Evolutionary conservation across 371 early-diverging fungal species (phyloP).

Genomic region (Mortierella sp.): DNA sequence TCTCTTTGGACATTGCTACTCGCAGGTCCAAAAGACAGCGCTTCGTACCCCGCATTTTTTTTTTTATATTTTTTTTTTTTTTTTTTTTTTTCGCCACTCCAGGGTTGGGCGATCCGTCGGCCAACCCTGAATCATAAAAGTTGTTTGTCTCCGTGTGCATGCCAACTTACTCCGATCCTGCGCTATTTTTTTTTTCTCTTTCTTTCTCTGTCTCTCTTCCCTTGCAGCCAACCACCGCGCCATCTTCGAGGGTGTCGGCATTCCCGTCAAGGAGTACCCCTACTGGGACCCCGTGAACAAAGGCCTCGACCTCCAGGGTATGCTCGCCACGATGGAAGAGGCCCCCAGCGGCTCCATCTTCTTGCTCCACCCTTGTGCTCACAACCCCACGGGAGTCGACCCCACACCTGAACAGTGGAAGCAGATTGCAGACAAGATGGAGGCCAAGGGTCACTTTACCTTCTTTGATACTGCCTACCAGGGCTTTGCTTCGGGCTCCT

Average conservation of each 20-base stretch:
- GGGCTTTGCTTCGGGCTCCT: constrained; percentile 94
- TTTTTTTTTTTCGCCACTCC: neutral
- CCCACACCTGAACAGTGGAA: constrained; percentile 94
- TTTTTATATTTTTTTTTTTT: constrained; percentile 7
- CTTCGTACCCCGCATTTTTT: constrained; percentile 17
- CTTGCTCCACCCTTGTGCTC: constrained; percentile 91
- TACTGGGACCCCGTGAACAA: constrained; percentile 88
- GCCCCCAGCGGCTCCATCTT: constrained; percentile 85
- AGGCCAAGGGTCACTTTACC: constrained; percentile 79
- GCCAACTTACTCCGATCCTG: neutral
- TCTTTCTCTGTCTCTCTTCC: no score
- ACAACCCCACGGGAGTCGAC: constrained; percentile 98
- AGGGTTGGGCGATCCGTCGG: neutral
- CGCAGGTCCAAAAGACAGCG: neutral
- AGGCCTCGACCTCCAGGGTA: constrained; percentile 81
- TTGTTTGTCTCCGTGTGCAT: neutral
- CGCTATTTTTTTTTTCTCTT: neutral
- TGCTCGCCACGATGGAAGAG: constrained; percentile 70
- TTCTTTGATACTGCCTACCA: constrained; percentile 99
- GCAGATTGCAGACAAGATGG: constrained; percentile 84
- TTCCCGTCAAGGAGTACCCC: constrained; percentile 83
- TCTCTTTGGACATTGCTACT: constrained; percentile 3
- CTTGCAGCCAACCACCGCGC: constrained; percentile 87
- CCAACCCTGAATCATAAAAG: neutral
- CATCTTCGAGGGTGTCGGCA: constrained; percentile 88